Base-by-base conservation (phyloP, 768 basidiomycete genomes). In the Mycena galericulata region DNA sequence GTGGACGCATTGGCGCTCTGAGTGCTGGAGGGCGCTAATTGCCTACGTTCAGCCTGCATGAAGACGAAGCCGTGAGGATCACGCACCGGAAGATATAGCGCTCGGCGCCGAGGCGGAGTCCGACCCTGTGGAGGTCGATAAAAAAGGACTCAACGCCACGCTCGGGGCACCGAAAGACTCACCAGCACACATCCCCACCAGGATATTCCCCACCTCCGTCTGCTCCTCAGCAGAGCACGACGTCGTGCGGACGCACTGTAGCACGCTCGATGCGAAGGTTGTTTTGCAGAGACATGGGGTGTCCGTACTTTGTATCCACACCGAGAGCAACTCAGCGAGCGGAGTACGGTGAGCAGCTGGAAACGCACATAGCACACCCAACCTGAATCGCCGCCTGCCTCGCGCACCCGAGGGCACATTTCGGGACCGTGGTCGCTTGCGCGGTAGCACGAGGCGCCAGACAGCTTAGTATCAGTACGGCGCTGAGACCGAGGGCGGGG, bases 271-370 rank as follows among this genome's bases (percentile, higher is more conserved):
- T 0, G 64, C 18, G 46, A 70, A 70, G n/a, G 58, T 12, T 9
- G 69, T 57, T 47, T 66, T 70, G 26, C 69, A 70, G 10, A 70
- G 49, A 45, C 69, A 70, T 3, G 24, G 14, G 2, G 63, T 27
- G 30, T 70, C 64, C 18, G 69, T n/a, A n/a, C n/a, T n/a, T n/a
- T n/a, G n/a, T n/a, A n/a, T n/a, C n/a, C n/a, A n/a, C n/a, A n/a
- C n/a, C n/a, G n/a, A n/a, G n/a, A n/a, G n/a, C n/a, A n/a, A n/a
- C n/a, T n/a, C n/a, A n/a, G n/a, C n/a, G n/a, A n/a, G n/a, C n/a
- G n/a, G n/a, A n/a, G n/a, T n/a, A n/a, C n/a, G n/a, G n/a, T n/a
- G n/a, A n/a, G n/a, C n/a, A n/a, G n/a, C n/a, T n/a, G n/a, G n/a
- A n/a, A n/a, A n/a, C n/a, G n/a, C n/a, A n/a, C n/a, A n/a, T n/a